Evolutionary conservation across 2,329 filamentous ascomycete genomes (phyloP).

Genomic region (Didymella lethalis): DNA sequence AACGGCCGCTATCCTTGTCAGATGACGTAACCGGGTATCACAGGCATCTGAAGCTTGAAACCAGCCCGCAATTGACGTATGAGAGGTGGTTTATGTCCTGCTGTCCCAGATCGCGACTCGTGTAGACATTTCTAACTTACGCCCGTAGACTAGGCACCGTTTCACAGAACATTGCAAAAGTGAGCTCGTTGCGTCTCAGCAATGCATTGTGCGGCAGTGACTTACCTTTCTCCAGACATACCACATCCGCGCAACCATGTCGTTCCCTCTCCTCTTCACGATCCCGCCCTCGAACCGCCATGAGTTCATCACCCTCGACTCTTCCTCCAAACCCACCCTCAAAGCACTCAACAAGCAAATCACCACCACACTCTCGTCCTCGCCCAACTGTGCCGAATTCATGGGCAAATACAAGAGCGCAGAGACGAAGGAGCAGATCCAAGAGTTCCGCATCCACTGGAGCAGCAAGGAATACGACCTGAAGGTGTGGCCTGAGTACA

Average conservation of each 20-base stretch:
- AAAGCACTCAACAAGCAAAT: slow-evolving; percentile 47
- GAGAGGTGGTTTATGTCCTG: not conserved
- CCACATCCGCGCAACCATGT: slow-evolving; percentile 21
- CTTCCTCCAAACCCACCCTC: slow-evolving; percentile 30
- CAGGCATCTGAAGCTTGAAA: slow-evolving; percentile 16
- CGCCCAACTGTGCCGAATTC: slow-evolving; percentile 43
- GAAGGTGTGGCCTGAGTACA: slow-evolving; percentile 48
- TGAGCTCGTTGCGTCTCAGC: no score
- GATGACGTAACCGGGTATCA: slow-evolving; percentile 16
- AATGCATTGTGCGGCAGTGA: no score
- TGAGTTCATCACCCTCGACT: slow-evolving; percentile 43
- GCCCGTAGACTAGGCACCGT: slow-evolving; percentile 7
- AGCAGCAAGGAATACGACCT: slow-evolving; percentile 36
- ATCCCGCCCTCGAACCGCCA: slow-evolving; percentile 44
- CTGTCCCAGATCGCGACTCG: slow-evolving; percentile 4
- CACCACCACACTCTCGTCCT: slow-evolving; percentile 30
- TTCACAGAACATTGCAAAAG: not conserved
- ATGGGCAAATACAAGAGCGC: slow-evolving; percentile 39
- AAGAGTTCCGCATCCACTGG: slow-evolving; percentile 46
- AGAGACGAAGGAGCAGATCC: slow-evolving; percentile 37
- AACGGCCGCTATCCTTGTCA: slow-evolving; percentile 8
- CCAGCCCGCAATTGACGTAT: slow-evolving; percentile 14
- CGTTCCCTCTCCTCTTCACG: slow-evolving; percentile 47
- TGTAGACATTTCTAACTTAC: slow-evolving; percentile 1
- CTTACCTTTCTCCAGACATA: not conserved